Percentiles rank a stretch among this genome's conserved stretches.
Evolutionary conservation across 768 basidiomycete genomes (phyloP).

Genomic region (Omphalotus guepiniiformis): DNA sequence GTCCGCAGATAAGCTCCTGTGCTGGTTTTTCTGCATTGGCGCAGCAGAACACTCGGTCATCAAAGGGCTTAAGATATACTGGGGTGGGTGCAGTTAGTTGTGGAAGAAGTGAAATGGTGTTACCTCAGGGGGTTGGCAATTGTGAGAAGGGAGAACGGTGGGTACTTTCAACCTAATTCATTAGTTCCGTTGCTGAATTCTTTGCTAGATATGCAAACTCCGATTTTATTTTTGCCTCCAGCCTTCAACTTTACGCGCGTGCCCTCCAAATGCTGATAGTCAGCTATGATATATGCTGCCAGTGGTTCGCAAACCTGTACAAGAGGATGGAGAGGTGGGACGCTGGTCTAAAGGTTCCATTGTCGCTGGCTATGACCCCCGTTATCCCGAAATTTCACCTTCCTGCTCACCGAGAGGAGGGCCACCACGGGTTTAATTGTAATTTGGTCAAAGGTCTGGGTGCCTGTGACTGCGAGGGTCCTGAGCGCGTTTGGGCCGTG

Average conservation of each 20-base stretch:
- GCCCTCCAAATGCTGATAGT: background rate
- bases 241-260: background rate
- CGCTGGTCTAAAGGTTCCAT: background rate
- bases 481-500: constrained; percentile 28
- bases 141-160: background rate
- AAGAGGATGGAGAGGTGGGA: background rate
- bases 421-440: constrained; percentile 24
- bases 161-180: background rate
- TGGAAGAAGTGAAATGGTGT: background rate
- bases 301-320: background rate
- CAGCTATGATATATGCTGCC: background rate
- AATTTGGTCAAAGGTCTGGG: constrained; percentile 23
- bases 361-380: background rate
- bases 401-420: constrained; percentile 20
- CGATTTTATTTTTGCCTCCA: background rate
- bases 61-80: background rate
- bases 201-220: background rate
- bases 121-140: background rate
- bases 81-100: background rate
- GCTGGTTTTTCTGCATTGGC: background rate
- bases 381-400: constrained; percentile 30
- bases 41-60: background rate
- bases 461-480: constrained; percentile 27
- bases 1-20: constrained; percentile 1
- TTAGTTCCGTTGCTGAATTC: background rate